Evolutionary conservation across 1,284 basidiomycete genomes (phyloP).

Genomic region (Apiotrichum siamense): DNA sequence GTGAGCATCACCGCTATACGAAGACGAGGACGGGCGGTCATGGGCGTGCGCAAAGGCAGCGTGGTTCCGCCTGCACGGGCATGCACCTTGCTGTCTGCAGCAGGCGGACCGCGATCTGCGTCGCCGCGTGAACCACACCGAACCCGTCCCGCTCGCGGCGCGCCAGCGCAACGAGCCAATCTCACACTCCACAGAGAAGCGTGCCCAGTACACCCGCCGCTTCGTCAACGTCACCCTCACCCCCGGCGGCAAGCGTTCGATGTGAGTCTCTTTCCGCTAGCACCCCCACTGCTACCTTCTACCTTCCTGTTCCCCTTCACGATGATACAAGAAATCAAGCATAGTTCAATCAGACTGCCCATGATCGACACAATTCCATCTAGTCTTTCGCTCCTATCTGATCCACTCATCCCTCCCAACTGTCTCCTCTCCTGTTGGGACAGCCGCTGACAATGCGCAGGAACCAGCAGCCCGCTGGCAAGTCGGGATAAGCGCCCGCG

Average conservation of each 20-base stretch:
- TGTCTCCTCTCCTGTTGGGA: conserved; percentile 4
- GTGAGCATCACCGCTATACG: no score
- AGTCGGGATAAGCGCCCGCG: conserved; percentile 44
- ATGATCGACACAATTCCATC: conserved; percentile 66
- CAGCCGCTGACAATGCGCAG: conserved; percentile 23
- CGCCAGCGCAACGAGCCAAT: not conserved
- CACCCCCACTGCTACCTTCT: not conserved
- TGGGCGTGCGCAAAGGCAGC: no score
- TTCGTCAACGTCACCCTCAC: conserved; percentile 84
- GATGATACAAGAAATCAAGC: conserved; percentile 66
- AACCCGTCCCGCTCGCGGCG: not conserved
- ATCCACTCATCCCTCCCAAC: conserved; percentile 39
- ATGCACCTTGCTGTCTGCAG: no score
- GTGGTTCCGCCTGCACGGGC: no score
- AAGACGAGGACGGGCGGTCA: no score
- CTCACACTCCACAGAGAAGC: conserved; percentile 58
- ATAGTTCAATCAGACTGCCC: conserved; percentile 85
- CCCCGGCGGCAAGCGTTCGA: conserved; percentile 89
- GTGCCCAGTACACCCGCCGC: conserved; percentile 65
- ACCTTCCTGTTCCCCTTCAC: conserved; percentile 8
- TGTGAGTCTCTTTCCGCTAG: conserved; percentile 59
- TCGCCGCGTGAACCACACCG: no score
- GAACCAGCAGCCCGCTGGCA: conserved; percentile 47
- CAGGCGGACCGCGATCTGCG: not conserved
- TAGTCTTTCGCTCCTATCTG: conserved; percentile 93